Evolutionary conservation across 352 stramenopile genomes (phyloP), one percentile per base, ranked within the genome.

Genomic region (Globisporangium iwayamae): DNA sequence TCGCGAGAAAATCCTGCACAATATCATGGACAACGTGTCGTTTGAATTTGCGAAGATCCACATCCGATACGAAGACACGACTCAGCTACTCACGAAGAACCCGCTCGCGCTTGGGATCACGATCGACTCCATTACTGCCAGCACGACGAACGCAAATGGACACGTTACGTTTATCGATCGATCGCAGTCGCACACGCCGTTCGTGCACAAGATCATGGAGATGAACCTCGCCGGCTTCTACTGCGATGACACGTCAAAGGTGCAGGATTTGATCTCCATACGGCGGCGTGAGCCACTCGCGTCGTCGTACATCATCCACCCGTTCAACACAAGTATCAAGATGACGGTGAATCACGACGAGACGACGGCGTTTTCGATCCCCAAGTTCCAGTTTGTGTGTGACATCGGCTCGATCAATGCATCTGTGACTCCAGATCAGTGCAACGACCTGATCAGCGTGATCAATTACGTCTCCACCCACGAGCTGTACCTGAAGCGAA

Each of bases 21-120:
- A 86, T 16, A 89, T 95, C 50, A 57, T 94, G 9, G 83, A 95
- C 63, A 95, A 95, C 52, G 79, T 94, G 1, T 85, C 78, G 30
- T 83, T 95, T 53, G 83, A 95, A 70, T 81, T 94, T 48, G 75
- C 76, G 25, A 90, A 91, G 20, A 90, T 95, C 65, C 81, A 94
- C 66, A 79, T 95, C 28, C 79, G 83, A 11, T 95, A 92, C 53
- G 85, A 95, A 67, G 85, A 95, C 63, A 88, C 76, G 10, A 87
- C 79, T 30, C 72, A 84, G 18, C 62, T 90, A 30, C 58, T 90
- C 16, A 79, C 80, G 0, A 80, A 79, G 39, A 77, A 86, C 45
- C 69, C 82, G 16, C 73, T 91, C 50, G 82, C 83, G 0, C 59
- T 94, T 6, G 87, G 87, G 2, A 58, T 92, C 34, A 92, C 82